These are phyloP conservation scores for Erodium moschatum DNA, from an alignment of 441 rosid genomes.

Conservation along the genomic window DNA sequence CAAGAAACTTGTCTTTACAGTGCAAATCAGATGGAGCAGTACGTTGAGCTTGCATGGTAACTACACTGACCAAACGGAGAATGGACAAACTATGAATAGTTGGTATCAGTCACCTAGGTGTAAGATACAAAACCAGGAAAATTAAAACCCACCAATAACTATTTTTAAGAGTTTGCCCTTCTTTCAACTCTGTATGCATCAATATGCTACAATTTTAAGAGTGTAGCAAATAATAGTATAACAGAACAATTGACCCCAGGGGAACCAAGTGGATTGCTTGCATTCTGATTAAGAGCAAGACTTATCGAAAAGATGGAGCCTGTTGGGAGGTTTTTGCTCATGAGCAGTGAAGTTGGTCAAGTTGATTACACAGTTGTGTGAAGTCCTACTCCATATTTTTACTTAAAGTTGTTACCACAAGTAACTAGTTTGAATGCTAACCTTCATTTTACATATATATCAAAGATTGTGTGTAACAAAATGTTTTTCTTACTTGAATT, in stretches of 20 bases:
- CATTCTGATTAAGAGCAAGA: too few species aligned
- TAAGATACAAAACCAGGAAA: not conserved
- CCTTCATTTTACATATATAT: not conserved
- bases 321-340: not conserved
- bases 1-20: conserved; percentile 50
- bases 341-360: not conserved
- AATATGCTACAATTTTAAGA: not conserved
- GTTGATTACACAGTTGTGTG: not conserved
- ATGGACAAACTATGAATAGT: not conserved
- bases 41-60: conserved; percentile 45
- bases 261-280: too few species aligned
- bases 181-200: not conserved
- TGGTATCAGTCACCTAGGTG: not conserved
- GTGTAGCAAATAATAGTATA: not conserved
- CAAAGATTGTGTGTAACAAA: not conserved
- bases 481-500: not conserved
- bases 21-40: conserved; percentile 36
- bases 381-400: not conserved
- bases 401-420: not conserved
- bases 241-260: not conserved
- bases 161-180: not conserved
- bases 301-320: not conserved
- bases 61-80: conserved; percentile 23
- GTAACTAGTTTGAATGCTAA: not conserved
- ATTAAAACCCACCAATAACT: not conserved